Conservation (phyloP, 2,329 filamentous ascomycete species). For the Monosporascus sp. region DNA sequence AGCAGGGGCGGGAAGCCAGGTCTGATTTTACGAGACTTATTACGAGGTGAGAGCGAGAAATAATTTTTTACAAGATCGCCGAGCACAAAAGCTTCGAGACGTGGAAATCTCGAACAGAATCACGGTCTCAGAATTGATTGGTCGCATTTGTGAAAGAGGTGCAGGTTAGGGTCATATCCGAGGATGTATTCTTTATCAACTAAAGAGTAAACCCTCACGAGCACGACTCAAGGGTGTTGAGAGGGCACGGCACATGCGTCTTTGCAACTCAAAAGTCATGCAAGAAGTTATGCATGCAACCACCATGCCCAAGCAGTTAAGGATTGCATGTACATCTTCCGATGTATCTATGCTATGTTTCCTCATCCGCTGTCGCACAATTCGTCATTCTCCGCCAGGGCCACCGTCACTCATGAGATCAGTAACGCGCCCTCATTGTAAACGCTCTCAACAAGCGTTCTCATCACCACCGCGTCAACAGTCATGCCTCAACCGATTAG, state of each 20-base stretch:
- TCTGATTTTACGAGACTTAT: slow-evolving; percentile 37
- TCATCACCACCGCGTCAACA: slow-evolving; percentile 1
- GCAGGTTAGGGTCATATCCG: not conserved
- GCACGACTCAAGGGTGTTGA: not conserved
- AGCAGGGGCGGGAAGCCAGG: slow-evolving; percentile 44
- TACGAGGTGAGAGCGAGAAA: slow-evolving; percentile 24
- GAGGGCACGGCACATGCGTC: not conserved
- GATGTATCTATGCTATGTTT: not conserved
- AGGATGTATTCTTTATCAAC: not conserved
- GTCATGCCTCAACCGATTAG: slow-evolving; percentile 24
- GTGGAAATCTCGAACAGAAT: not conserved
- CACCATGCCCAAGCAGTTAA: not conserved
- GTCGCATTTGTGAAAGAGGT: no score
- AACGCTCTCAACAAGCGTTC: not conserved
- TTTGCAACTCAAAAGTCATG: not conserved
- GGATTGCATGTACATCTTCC: not conserved
- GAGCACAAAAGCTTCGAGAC: slow-evolving; percentile 3
- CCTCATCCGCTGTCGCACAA: not conserved
- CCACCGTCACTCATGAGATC: not conserved
- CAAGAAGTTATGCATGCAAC: not conserved
- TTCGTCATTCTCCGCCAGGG: not conserved
- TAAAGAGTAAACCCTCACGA: not conserved
- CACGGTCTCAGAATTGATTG: not conserved
- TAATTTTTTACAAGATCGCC: not conserved
- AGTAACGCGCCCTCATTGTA: not conserved